Conservation (phyloP, 306 rosid species). For the Vigna mungo region DNA sequence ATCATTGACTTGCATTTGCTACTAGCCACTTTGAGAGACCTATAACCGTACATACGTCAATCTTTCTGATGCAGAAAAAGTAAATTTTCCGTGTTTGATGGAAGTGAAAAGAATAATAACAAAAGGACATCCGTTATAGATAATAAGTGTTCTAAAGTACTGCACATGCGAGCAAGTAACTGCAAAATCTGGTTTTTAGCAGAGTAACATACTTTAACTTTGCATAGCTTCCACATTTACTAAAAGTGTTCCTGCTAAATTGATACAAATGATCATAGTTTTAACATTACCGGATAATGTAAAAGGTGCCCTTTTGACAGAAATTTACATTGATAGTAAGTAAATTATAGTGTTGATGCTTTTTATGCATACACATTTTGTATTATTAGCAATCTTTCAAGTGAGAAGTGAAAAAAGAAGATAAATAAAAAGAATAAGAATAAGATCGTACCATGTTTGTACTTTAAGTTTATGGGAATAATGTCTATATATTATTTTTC, state of each 20-base stretch:
- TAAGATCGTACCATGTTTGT: background rate
- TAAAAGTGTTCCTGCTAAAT: too few species aligned
- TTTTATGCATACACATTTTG: too few species aligned
- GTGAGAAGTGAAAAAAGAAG: too few species aligned
- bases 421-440: background rate
- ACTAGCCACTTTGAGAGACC: slow-evolving; percentile 13
- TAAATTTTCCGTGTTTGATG: background rate
- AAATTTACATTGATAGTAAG: too few species aligned
- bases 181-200: background rate
- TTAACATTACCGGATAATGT: background rate
- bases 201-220: background rate
- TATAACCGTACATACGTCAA: slow-evolving; percentile 25
- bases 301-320: too few species aligned
- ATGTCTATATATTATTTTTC: too few species aligned
- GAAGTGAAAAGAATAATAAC: slow-evolving; percentile 1
- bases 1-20: slow-evolving; percentile 39
- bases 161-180: background rate
- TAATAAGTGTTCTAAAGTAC: background rate
- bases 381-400: too few species aligned
- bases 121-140: background rate
- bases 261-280: background rate
- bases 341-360: too few species aligned
- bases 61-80: slow-evolving; percentile 16
- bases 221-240: background rate
- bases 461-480: slow-evolving; percentile 30